Conservation (phyloP, 78 protist species). For the Diacronema lutheri region DNA sequence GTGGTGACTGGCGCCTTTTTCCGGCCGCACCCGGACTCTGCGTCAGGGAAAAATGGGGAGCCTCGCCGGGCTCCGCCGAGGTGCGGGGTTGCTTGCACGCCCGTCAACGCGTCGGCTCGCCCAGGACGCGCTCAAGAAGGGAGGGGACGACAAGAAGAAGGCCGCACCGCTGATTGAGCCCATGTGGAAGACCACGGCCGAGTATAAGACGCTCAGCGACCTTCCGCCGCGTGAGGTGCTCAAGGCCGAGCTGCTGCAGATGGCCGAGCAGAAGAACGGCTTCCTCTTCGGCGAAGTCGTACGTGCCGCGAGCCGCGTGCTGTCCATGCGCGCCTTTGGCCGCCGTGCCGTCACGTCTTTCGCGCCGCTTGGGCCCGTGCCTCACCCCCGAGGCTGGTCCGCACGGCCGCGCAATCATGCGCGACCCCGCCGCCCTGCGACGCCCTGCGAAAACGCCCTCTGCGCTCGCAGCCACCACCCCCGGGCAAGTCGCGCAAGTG, state of each 20-base stretch:
- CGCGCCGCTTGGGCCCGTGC: background rate
- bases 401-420: background rate
- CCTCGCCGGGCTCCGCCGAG: no score
- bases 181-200: no score
- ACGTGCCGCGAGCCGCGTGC: background rate
- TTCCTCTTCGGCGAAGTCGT: constrained; percentile 7
- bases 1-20: no score
- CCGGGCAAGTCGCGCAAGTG: background rate
- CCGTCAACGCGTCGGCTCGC: no score
- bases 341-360: background rate
- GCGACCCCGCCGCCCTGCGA: background rate
- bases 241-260: background rate
- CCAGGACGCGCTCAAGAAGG: no score
- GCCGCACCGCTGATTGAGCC: no score
- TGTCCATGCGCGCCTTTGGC: background rate
- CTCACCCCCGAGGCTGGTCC: background rate
- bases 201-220: no score
- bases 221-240: background rate
- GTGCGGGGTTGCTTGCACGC: no score
- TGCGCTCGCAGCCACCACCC: background rate
- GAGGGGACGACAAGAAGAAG: no score
- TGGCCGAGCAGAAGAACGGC: constrained; percentile 15
- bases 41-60: no score
- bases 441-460: background rate
- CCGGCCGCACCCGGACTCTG: no score